Conservation (phyloP, 495 filamentous ascomycete genomes). For the Penicillium angulare region DNA sequence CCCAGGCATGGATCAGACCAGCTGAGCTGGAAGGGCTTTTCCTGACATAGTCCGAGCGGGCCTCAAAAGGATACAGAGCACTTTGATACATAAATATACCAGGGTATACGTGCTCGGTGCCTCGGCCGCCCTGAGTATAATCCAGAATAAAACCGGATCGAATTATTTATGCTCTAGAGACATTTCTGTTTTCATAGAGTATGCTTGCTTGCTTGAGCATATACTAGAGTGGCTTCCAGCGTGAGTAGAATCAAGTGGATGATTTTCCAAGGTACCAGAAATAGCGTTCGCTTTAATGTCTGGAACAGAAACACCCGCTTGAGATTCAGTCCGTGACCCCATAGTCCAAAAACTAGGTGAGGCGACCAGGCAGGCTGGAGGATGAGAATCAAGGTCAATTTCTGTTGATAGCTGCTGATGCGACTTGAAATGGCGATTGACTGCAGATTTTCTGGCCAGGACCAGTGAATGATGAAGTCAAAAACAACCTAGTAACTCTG, state of each 20-base stretch:
- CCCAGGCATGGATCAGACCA: slow-evolving; percentile 9
- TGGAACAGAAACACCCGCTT: not conserved
- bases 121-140: not conserved
- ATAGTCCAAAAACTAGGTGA: slow-evolving; percentile 2
- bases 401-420: slow-evolving; percentile 4
- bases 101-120: too few relatives aligned
- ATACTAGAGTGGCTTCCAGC: not conserved
- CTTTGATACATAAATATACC: not conserved
- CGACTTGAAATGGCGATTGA: slow-evolving; percentile 9
- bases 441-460: slow-evolving; percentile 4
- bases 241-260: not conserved
- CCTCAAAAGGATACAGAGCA: not conserved
- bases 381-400: slow-evolving; percentile 10
- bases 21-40: slow-evolving; percentile 10
- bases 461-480: slow-evolving; percentile 1
- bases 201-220: not conserved
- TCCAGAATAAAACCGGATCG: not conserved
- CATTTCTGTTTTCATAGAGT: not conserved
- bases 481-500: slow-evolving; percentile 35
- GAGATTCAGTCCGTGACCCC: not conserved
- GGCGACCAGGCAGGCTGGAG: not conserved
- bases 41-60: not conserved
- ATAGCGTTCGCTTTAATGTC: not conserved
- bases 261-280: not conserved
- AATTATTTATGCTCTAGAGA: not conserved